Percentiles rank a stretch among this genome's conserved stretches.
Conservation (phyloP, 495 filamentous ascomycete genomes). For the Podospora bellae-mahoneyi region DNA sequence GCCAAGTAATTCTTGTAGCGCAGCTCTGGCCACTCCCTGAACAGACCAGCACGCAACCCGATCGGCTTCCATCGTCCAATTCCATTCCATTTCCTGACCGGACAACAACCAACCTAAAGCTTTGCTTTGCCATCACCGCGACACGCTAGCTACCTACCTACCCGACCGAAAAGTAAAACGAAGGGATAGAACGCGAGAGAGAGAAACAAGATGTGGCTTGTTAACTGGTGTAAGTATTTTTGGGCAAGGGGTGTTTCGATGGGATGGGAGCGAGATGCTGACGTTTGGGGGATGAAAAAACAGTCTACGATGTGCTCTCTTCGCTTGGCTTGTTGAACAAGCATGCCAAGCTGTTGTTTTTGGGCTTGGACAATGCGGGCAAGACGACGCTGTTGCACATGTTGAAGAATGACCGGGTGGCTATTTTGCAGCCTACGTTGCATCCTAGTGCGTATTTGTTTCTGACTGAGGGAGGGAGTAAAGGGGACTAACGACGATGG, state of each 20-base stretch:
- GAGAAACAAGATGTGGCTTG: constrained; percentile 75
- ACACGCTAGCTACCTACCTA: no score
- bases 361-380: constrained; percentile 95
- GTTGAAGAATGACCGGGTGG: constrained; percentile 96
- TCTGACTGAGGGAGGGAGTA: constrained; percentile 9
- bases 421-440: constrained; percentile 84
- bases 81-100: not conserved
- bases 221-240: constrained; percentile 84
- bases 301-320: constrained; percentile 91
- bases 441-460: constrained; percentile 68
- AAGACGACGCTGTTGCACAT: constrained; percentile 93
- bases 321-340: constrained; percentile 92
- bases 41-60: no score
- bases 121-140: not conserved
- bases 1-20: not conserved
- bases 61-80: not conserved
- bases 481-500: not conserved
- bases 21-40: not conserved
- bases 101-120: not conserved
- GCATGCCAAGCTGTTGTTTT: constrained; percentile 89
- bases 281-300: no score
- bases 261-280: not conserved
- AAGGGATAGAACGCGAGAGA: not conserved
- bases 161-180: no score
- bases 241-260: constrained; percentile 4